Base-by-base conservation (phyloP, 495 filamentous ascomycete genomes). In the Penicillium steckii region DNA sequence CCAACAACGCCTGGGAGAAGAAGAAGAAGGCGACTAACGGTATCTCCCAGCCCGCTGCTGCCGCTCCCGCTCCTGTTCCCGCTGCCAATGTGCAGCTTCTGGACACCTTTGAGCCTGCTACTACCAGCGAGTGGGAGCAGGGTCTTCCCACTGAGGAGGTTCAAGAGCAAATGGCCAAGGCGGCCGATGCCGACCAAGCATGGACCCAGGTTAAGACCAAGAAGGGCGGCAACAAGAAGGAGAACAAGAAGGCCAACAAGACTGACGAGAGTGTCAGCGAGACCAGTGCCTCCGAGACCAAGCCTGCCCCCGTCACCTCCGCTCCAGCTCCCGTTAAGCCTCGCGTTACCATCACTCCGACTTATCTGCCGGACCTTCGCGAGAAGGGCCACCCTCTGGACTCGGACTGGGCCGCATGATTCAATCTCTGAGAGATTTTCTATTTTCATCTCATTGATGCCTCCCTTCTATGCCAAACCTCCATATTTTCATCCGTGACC, bases 131-230 rank as follows among this genome's bases (percentile, higher is more conserved):
- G 54, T 88, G 80, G 84, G 71, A 75, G 37, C 67, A 75, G 38
- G 77, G 78, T 48, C 75, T 88, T 35, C 88, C 85, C 4, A 89
- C 89, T 0, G 90, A 95, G 69, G 90, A 96, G 63, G 90, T 94
- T 69, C 90, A 95, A 72, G 71, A 94, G 70, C 80, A 86, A 66
- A 73, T 87, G 56, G 72, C 89, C 24, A 80, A 71, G 24, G 80
- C 80, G 37, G 73, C 83, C 57, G 70, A 70, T 19, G 73, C 72
- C 18, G 78, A 83, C 10, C 82, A 85, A 48, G 82, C 81, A 26
- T 91, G 89, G 88, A 89, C 75, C 52, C 90, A 87, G 18, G 88
- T 93, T 44, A 77, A 80, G 44, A 88, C 82, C 54, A 92, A 93
- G 70, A 76, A 73, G 52, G 66, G 38, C 3, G 38, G 71, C 64